phyloP scores from a whole-genome alignment of 1,139 yeast genomes.

The Kurtzmaniella quercitrusa region DNA sequence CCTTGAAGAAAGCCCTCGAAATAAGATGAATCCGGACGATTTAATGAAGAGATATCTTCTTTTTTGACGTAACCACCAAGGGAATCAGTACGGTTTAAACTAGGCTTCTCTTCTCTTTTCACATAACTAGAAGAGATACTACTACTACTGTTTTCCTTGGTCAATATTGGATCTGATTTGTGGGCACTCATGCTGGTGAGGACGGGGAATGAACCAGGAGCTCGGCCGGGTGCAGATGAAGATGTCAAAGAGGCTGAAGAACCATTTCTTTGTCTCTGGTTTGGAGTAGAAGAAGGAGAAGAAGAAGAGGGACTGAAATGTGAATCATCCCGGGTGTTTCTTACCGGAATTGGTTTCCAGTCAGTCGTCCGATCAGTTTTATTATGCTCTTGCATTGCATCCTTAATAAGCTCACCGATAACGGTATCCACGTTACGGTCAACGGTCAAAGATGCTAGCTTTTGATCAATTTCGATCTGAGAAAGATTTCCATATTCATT shows the following conservation, averaged over 20 bases:
- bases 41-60: background rate
- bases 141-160: background rate
- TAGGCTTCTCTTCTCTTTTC: background rate
- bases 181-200: background rate
- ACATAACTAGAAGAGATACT: background rate
- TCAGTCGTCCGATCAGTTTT: background rate
- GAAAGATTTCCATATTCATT: slow-evolving; percentile 43
- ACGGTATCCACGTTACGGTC: slow-evolving; percentile 15
- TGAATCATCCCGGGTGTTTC: background rate
- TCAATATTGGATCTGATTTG: background rate
- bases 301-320: background rate
- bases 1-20: background rate
- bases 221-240: background rate
- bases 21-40: background rate
- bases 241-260: background rate
- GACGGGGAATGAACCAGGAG: background rate
- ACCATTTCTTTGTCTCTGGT: background rate
- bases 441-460: slow-evolving; percentile 19
- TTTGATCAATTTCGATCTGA: slow-evolving; percentile 38
- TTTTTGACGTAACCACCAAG: slow-evolving; percentile 8
- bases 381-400: slow-evolving; percentile 10
- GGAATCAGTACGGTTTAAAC: slow-evolving; percentile 10
- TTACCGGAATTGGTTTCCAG: background rate
- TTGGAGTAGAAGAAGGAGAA: no score
- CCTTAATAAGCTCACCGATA: slow-evolving; percentile 13